phyloP scores from a whole-genome alignment of 1,139 yeast species.

The Sugiyamaella paludigena region DNA sequence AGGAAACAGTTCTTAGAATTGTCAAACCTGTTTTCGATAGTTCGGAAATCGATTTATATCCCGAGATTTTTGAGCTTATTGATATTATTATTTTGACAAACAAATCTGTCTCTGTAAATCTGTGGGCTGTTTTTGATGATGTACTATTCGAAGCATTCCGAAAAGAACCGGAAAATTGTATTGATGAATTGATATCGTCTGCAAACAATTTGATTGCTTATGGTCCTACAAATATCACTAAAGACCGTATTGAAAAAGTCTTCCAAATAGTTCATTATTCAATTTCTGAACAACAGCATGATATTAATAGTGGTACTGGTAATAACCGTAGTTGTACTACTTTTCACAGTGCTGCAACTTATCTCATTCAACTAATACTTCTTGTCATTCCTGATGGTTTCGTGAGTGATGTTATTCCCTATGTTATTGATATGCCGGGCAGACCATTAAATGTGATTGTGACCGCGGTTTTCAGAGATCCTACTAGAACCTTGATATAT shows the following conservation, averaged over 20 bases:
- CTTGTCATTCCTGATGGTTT: conserved; percentile 6
- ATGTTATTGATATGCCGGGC: conserved; percentile 8
- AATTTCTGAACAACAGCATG: conserved; percentile 1
- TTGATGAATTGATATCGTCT: conserved; percentile 14
- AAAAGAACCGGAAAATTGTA: conserved; percentile 1
- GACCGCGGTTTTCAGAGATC: conserved; percentile 1
- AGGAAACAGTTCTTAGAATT: conserved; percentile 7
- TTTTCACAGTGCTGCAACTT: conserved; percentile 3
- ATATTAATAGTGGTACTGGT: background rate
- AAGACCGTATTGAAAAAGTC: conserved; percentile 5
- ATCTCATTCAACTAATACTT: background rate
- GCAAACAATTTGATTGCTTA: conserved; percentile 12
- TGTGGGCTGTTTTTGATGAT: conserved; percentile 8
- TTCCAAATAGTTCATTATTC: conserved; percentile 5
- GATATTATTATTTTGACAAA: conserved; percentile 10
- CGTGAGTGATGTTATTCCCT: conserved; percentile 6
- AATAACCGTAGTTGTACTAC: too few species aligned
- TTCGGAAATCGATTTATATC: conserved; percentile 14
- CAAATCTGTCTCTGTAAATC: conserved; percentile 4
- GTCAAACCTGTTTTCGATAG: conserved; percentile 12
- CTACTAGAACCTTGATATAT: background rate
- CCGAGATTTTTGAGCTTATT: conserved; percentile 8
- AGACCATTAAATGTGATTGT: conserved; percentile 5
- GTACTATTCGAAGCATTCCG: conserved; percentile 4
- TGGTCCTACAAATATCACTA: conserved; percentile 7